Conservation (phyloP, 2,329 filamentous ascomycete genomes). For the Lizonia empirigonia region DNA sequence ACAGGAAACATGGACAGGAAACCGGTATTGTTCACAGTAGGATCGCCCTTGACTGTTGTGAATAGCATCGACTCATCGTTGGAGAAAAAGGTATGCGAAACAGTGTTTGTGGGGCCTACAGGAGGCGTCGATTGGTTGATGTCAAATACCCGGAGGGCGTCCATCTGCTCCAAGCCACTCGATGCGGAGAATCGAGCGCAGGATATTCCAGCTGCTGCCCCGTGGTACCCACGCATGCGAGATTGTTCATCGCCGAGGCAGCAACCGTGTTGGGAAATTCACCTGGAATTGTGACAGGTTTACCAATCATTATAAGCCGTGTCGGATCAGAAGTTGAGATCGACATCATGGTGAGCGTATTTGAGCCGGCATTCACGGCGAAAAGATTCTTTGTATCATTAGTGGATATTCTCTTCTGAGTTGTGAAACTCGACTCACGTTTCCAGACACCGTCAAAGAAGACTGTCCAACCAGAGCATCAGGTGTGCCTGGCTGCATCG, state of each 20-base stretch:
- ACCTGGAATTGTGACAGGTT: conserved; percentile 43
- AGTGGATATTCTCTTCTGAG: too few relatives aligned
- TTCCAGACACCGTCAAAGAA: too few relatives aligned
- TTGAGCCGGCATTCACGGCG: conserved; percentile 55
- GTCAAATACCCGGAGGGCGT: conserved; percentile 50
- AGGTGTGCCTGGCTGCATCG: neutral
- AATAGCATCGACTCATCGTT: conserved; percentile 59
- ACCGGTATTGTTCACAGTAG: conserved; percentile 59
- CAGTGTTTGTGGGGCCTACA: conserved; percentile 61
- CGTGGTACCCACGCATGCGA: conserved; percentile 49
- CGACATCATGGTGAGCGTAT: conserved; percentile 48
- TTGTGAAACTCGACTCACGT: too few relatives aligned
- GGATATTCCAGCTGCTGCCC: conserved; percentile 47
- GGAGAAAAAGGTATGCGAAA: conserved; percentile 67
- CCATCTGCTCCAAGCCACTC: conserved; percentile 33
- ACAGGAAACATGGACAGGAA: conserved; percentile 62
- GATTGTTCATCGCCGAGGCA: conserved; percentile 42
- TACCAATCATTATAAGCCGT: conserved; percentile 38
- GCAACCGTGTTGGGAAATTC: conserved; percentile 50
- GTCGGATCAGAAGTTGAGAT: conserved; percentile 41
- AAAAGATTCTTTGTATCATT: conserved; percentile 55
- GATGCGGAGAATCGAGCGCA: conserved; percentile 23
- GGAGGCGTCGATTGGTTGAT: conserved; percentile 65
- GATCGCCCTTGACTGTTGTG: conserved; percentile 66
- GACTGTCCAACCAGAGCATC: too few relatives aligned